Evolutionary conservation across 768 basidiomycete species (phyloP), one percentile per base, ranked within the genome.

Genomic region (Agrocybe pediades): DNA sequence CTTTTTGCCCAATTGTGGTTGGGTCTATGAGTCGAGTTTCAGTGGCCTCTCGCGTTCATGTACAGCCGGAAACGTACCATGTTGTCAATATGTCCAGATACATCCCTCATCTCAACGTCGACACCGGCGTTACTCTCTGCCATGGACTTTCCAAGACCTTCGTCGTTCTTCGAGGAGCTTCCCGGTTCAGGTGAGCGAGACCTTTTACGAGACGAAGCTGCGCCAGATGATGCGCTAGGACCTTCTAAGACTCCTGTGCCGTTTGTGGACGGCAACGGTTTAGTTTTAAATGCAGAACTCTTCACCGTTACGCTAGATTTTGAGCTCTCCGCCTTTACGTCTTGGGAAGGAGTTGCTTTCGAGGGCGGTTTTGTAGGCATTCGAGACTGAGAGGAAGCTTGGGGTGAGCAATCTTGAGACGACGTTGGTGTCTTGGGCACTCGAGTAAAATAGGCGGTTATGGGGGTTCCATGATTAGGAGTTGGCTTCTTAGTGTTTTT

Each of bases 371-470:
- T 58, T 9, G 39, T 23, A 11, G 56, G 40, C 21, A 57, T 41
- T 23, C 36, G 21, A 41, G 49, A 57, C 9, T n/a, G 27, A 24
- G 44, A 23, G 2, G 60, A 48, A 13, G 57, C 40, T 43, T 49
- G 47, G 20, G 54, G 47, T 29, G 45, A 54, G 46, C 49, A n/a
- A n/a, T n/a, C 55, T 50, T 55, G 61, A 41, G 61, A 49, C 11
- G 58, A 23, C n/a, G 55, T 24, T 27, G 61, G 51, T 1, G 63
- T 54, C 59, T 57, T 72, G 27, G 47, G 55, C 6, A 54, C 44
- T 39, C 71, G 74, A 30, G 65, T 24, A 51, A 83, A 83, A 59
- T 79, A 84, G 33, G 79, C 74, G 6, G 79, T 80, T 21, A 84
- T 74, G 2, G 68, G 63, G 50, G 58, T 68, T 24, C 62, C 64